phyloP scores from a whole-genome alignment of 2,329 filamentous ascomycete species.

The Pseudocercospora fuligena region DNA sequence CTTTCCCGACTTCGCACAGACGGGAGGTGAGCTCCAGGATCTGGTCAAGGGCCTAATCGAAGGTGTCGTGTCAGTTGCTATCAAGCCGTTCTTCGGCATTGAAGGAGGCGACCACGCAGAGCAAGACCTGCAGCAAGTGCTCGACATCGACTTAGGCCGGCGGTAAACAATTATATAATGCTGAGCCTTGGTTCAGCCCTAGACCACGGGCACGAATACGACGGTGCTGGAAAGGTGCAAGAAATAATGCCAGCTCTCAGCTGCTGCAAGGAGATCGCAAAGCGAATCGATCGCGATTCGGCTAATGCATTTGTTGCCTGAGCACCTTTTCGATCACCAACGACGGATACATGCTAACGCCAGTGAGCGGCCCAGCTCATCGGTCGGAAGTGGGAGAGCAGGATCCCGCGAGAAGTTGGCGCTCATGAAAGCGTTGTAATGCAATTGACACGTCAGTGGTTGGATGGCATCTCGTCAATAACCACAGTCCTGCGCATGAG shows the following conservation, averaged over 20 bases:
- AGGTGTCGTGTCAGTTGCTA: constrained; percentile 69
- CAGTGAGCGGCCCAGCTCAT: not conserved
- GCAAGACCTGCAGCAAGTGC: constrained; percentile 44
- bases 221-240: not conserved
- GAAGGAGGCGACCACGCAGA: constrained; percentile 25
- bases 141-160: constrained; percentile 54
- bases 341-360: not conserved
- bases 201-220: not conserved
- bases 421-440: not conserved
- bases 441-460: not conserved
- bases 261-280: not conserved
- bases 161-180: constrained; percentile 23
- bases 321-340: not conserved
- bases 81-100: constrained; percentile 68
- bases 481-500: not conserved
- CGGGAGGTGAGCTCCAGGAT: constrained; percentile 72
- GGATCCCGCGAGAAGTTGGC: not conserved
- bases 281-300: not conserved
- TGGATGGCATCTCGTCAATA: not conserved
- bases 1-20: constrained; percentile 95
- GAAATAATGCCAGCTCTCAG: not conserved
- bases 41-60: constrained; percentile 79
- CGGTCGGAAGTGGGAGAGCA: not conserved
- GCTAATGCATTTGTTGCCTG: not conserved
- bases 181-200: not conserved